phyloP scores from a whole-genome alignment of 2,329 filamentous ascomycete genomes.

The Phialophora tarda region DNA sequence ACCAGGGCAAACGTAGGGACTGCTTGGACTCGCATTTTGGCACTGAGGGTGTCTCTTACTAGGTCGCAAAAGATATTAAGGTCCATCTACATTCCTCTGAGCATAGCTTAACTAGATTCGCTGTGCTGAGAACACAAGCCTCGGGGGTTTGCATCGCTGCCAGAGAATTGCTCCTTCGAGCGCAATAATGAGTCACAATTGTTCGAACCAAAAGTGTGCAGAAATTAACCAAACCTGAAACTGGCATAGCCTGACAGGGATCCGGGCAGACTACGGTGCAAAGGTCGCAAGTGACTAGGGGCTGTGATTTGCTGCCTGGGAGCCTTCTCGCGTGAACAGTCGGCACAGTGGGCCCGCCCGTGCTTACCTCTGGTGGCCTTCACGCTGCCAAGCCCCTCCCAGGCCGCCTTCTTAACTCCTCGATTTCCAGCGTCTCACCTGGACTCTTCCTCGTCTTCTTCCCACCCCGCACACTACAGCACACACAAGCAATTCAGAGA shows the following conservation, averaged over 20 bases:
- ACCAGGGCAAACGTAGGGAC: not conserved
- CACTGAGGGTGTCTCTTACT: not conserved
- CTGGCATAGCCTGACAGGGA: not conserved
- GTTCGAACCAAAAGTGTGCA: not conserved
- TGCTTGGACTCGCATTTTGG: not conserved
- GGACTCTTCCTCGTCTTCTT: constrained; percentile 31
- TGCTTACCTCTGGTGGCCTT: not conserved
- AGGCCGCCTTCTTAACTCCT: constrained; percentile 20
- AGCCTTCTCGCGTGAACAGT: not conserved
- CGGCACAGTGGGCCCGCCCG: not conserved
- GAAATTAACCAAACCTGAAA: not conserved
- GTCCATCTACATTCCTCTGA: not conserved
- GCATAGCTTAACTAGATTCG: not conserved
- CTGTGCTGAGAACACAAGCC: not conserved
- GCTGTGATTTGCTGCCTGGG: not conserved
- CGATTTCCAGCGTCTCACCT: constrained; percentile 30
- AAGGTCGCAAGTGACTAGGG: not conserved
- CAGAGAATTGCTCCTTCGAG: not conserved
- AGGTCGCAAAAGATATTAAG: not conserved
- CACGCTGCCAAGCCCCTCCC: not conserved
- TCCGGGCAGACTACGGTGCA: not conserved
- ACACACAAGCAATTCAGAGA: constrained; percentile 24
- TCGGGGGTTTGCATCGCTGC: not conserved
- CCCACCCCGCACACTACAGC: constrained; percentile 31
- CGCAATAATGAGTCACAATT: constrained; percentile 8